phyloP scores from a whole-genome alignment of 2,329 filamentous ascomycete genomes.

The Grosmannia penicillata region DNA sequence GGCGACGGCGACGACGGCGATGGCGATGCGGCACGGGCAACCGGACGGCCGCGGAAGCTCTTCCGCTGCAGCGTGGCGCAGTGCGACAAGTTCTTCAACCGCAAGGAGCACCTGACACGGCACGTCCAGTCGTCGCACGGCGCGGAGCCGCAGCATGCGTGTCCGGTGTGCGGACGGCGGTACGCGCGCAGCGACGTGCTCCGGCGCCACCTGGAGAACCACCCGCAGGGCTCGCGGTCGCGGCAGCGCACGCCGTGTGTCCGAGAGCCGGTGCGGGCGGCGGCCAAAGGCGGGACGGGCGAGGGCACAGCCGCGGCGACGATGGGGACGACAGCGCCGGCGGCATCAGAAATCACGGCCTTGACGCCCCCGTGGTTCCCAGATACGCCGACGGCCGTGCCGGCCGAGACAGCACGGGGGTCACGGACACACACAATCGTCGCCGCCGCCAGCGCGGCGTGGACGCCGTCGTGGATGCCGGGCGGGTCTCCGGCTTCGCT shows the following conservation, averaged over 20 bases:
- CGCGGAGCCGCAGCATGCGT: conserved; percentile 2
- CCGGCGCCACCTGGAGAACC: conserved; percentile 3
- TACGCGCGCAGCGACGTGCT: conserved; percentile 5
- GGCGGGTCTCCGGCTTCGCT: too few species aligned
- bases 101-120: conserved; percentile 3
- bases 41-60: background rate
- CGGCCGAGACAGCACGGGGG: too few species aligned
- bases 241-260: background rate
- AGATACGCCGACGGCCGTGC: too few species aligned
- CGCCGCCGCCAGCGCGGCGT: too few species aligned
- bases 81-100: conserved; percentile 4
- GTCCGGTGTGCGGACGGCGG: conserved; percentile 2
- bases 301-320: too few species aligned
- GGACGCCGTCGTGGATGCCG: too few species aligned
- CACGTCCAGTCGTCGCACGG: conserved; percentile 3
- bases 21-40: too few species aligned
- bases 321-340: too few species aligned
- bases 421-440: too few species aligned
- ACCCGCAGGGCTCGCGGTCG: conserved; percentile 1
- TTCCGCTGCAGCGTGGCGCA: conserved; percentile 2
- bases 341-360: too few species aligned
- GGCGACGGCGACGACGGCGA: too few species aligned
- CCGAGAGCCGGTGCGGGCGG: background rate
- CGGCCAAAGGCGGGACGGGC: background rate
- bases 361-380: too few species aligned